Conservation (phyloP, 140 eudicot species). For the Senecio squalidus region DNA sequence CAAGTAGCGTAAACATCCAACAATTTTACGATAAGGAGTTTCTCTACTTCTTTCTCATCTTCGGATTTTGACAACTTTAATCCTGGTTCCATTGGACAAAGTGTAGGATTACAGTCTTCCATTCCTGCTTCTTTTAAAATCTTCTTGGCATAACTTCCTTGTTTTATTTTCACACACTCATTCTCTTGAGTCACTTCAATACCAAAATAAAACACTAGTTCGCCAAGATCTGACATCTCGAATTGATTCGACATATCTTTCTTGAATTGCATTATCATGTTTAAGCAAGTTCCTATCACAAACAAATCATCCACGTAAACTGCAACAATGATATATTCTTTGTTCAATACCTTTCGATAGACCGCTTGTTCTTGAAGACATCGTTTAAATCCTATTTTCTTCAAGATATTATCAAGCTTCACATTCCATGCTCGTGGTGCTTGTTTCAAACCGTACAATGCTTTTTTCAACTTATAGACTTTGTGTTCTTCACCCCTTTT, state of each 20-base stretch:
- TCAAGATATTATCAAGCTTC: not conserved
- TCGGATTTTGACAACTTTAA: not conserved
- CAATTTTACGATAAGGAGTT: not conserved
- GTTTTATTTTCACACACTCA: not conserved
- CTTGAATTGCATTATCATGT: not conserved
- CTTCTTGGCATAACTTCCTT: too few relatives aligned
- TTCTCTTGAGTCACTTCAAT: not conserved
- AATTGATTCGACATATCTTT: not conserved
- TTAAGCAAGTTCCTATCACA: not conserved
- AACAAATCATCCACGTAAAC: not conserved
- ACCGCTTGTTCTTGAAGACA: not conserved
- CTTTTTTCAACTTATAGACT: not conserved
- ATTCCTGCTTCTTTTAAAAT: too few relatives aligned
- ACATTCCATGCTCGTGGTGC: not conserved
- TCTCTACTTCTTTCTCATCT: not conserved
- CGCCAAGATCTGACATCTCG: not conserved
- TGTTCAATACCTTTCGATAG: not conserved
- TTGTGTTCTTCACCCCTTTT: not conserved
- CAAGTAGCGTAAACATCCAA: too few relatives aligned
- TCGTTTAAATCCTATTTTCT: not conserved
- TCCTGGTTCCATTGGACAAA: too few relatives aligned
- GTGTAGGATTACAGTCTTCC: too few relatives aligned
- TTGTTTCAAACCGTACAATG: not conserved
- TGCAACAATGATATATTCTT: not conserved
- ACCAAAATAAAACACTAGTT: not conserved